A percentile compares a stretch with the other conserved stretches of the same genome.
These are phyloP conservation scores for Verbascum thapsus DNA, from an alignment of 257 asterid genomes.

Conservation along the genomic window DNA sequence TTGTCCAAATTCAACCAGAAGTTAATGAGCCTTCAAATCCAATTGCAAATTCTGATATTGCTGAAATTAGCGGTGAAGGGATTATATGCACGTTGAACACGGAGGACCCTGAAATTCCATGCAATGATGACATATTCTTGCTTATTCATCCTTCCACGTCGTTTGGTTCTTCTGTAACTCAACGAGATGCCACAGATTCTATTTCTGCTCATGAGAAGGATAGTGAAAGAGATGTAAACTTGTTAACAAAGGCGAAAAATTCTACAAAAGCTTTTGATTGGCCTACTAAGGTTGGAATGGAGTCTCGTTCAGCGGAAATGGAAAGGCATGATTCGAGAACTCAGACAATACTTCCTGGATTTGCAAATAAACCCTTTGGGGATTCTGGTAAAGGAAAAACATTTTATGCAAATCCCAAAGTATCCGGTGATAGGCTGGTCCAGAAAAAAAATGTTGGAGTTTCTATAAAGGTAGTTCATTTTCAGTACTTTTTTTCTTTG, in stretches of 20 bases:
- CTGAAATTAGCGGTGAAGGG: slow-evolving; percentile 46
- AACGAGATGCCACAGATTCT: slow-evolving; percentile 38
- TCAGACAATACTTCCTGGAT: slow-evolving; percentile 41
- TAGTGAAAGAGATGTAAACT: slow-evolving; percentile 40
- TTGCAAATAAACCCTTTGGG: slow-evolving; percentile 40
- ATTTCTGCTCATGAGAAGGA: slow-evolving; percentile 45
- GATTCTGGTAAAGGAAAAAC: slow-evolving; percentile 45
- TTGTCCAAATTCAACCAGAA: slow-evolving; percentile 38
- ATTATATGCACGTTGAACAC: slow-evolving; percentile 71
- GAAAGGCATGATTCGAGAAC: slow-evolving; percentile 47
- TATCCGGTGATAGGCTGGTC: slow-evolving; percentile 36
- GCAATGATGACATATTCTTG: slow-evolving; percentile 98
- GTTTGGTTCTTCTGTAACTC: slow-evolving; percentile 57
- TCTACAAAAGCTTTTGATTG: too few species aligned
- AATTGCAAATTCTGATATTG: slow-evolving; percentile 41
- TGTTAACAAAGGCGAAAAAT: slow-evolving; percentile 46
- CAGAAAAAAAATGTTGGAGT: slow-evolving; percentile 53
- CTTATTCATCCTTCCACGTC: slow-evolving; percentile 85
- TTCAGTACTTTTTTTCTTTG: background rate
- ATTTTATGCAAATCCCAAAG: slow-evolving; percentile 38
- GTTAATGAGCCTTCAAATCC: slow-evolving; percentile 45
- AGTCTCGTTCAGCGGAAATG: slow-evolving; percentile 39
- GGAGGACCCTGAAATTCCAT: slow-evolving; percentile 92
- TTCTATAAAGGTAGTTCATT: slow-evolving; percentile 37
- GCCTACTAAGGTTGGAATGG: slow-evolving; percentile 52